A percentile compares a stretch with the other conserved stretches of the same genome.
Conservation (phyloP, 1,139 yeast species). For the Taiozyma onychis region DNA sequence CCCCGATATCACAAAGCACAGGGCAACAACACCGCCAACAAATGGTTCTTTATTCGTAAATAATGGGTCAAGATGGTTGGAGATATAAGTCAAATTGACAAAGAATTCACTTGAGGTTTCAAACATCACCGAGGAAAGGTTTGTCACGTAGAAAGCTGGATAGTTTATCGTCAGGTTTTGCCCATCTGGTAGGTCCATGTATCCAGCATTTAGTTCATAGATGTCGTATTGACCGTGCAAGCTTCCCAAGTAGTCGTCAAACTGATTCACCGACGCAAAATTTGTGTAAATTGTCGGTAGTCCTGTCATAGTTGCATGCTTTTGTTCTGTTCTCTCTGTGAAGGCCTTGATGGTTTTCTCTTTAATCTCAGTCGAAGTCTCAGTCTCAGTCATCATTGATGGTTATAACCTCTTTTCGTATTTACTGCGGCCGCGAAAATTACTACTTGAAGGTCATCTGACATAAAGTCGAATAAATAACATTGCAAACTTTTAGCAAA, state of each 20-base stretch:
- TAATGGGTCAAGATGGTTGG: background rate
- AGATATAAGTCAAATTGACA: constrained; percentile 6
- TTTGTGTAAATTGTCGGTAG: background rate
- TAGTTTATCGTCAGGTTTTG: constrained; percentile 6
- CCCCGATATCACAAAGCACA: constrained; percentile 27
- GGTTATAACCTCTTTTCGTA: background rate
- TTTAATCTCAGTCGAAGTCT: too few species aligned
- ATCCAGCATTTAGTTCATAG: constrained; percentile 20
- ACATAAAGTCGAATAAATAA: background rate
- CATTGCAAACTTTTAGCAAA: too few species aligned
- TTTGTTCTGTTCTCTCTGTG: background rate
- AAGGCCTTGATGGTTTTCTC: too few species aligned
- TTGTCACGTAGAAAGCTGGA: constrained; percentile 21
- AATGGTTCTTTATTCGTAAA: constrained; percentile 23
- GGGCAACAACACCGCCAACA: constrained; percentile 25
- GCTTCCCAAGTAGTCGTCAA: constrained; percentile 7
- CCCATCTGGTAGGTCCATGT: background rate
- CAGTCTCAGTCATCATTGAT: too few species aligned
- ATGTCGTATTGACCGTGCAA: constrained; percentile 11
- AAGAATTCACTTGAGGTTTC: constrained; percentile 5
- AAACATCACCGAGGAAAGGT: constrained; percentile 8
- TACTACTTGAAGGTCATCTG: background rate
- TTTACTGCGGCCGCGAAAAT: background rate
- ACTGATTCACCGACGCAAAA: background rate
- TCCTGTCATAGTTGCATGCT: background rate